Evolutionary conservation across 768 basidiomycete genomes (phyloP).

Genomic region (Boletus tylopilopsis): DNA sequence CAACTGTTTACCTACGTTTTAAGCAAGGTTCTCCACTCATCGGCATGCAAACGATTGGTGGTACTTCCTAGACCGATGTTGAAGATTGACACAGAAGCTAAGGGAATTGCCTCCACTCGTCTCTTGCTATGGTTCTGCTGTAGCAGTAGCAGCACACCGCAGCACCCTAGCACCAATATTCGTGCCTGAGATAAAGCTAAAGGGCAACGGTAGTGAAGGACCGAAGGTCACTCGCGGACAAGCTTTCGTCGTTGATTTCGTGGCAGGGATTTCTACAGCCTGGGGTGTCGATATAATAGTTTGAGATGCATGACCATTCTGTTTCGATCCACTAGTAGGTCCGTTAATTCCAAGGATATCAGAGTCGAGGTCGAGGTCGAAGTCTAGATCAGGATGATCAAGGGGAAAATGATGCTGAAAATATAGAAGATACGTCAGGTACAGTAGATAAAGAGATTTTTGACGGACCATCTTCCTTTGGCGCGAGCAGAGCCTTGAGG

Average conservation of each 20-base stretch:
- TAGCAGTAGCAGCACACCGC: no score
- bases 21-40: no score
- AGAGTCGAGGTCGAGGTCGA: slow-evolving; percentile 70
- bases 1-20: no score
- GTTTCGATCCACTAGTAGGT: slow-evolving; percentile 9
- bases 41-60: no score
- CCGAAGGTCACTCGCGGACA: slow-evolving; percentile 39
- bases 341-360: slow-evolving; percentile 34
- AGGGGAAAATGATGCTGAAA: slow-evolving; percentile 71
- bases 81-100: no score
- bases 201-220: slow-evolving; percentile 57
- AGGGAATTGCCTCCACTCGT: no score
- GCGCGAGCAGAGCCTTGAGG: slow-evolving; percentile 73
- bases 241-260: slow-evolving; percentile 2
- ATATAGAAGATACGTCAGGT: background rate
- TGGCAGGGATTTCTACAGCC: background rate
- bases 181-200: no score
- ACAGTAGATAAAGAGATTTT: background rate
- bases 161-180: no score
- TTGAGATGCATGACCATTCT: background rate
- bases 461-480: slow-evolving; percentile 57
- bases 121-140: no score
- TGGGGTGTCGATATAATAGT: slow-evolving; percentile 5
- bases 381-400: slow-evolving; percentile 67
- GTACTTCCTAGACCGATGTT: no score